phyloP scores from a whole-genome alignment of 2,329 filamentous ascomycete genomes.

The Tolypocladium inflatum region DNA sequence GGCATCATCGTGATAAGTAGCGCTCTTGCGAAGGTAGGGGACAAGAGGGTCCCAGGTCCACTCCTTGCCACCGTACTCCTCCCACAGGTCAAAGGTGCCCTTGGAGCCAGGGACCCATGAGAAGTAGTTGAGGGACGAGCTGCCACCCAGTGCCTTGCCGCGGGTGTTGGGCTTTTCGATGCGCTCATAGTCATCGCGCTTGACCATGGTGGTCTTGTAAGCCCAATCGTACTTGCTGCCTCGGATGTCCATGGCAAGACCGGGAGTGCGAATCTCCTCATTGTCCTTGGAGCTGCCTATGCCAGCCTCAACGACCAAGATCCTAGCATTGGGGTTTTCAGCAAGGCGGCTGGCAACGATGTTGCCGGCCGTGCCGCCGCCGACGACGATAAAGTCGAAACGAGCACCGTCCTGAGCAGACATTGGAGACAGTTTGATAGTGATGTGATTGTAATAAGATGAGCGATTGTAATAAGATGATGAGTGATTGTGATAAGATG shows the following conservation, averaged over 20 bases:
- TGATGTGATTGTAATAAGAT: too few species aligned
- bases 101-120: constrained; percentile 52
- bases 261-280: constrained; percentile 43
- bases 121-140: constrained; percentile 51
- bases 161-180: constrained; percentile 55
- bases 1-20: constrained; percentile 46
- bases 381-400: constrained; percentile 23
- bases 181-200: constrained; percentile 48
- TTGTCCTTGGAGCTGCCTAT: constrained; percentile 36
- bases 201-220: constrained; percentile 53
- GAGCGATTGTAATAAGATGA: too few species aligned
- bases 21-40: constrained; percentile 45
- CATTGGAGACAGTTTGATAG: too few species aligned
- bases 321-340: constrained; percentile 24
- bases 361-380: constrained; percentile 24
- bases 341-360: constrained; percentile 25
- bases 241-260: constrained; percentile 43
- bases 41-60: constrained; percentile 47
- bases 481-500: too few species aligned
- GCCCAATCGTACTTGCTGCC: constrained; percentile 48
- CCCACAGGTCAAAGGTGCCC: constrained; percentile 56
- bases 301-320: constrained; percentile 40
- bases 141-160: constrained; percentile 51
- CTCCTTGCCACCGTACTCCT: constrained; percentile 61
- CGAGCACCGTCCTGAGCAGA: background rate